Percentiles rank a stretch among this genome's conserved stretches.
Evolutionary conservation across 352 stramenopile genomes (phyloP).

Genomic region (Pythium periplocum): DNA sequence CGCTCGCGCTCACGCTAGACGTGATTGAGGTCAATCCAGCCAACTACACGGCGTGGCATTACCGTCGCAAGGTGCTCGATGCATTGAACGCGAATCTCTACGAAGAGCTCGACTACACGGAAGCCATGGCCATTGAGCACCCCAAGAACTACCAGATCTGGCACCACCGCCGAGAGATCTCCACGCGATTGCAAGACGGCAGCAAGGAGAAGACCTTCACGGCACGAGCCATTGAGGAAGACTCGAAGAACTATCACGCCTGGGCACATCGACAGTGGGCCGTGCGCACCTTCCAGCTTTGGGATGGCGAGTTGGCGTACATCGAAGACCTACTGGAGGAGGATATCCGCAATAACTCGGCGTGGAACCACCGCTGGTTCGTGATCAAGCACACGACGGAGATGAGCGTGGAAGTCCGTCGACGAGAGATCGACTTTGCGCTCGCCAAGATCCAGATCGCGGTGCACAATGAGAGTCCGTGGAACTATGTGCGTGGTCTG

Average conservation of each 20-base stretch:
- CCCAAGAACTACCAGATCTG: slow-evolving; percentile 99
- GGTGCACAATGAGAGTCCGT: slow-evolving; percentile 89
- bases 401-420: slow-evolving; percentile 28
- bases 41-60: slow-evolving; percentile 99
- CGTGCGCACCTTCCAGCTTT: slow-evolving; percentile 84
- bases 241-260: slow-evolving; percentile 99
- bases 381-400: slow-evolving; percentile 56
- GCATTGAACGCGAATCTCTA: slow-evolving; percentile 63
- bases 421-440: slow-evolving; percentile 72
- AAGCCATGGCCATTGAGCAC: slow-evolving; percentile 88
- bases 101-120: slow-evolving; percentile 65
- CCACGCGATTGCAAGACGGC: slow-evolving; percentile 74
- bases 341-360: slow-evolving; percentile 97
- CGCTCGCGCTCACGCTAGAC: slow-evolving; percentile 87
- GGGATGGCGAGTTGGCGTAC: slow-evolving; percentile 91
- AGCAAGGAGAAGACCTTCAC: slow-evolving; percentile 91
- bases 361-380: slow-evolving; percentile 88
- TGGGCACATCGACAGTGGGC: slow-evolving; percentile 97
- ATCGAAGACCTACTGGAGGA: slow-evolving; percentile 83
- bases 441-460: slow-evolving; percentile 59
- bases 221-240: slow-evolving; percentile 87
- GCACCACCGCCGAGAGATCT: slow-evolving; percentile 96
- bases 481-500: slow-evolving; percentile 87
- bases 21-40: slow-evolving; percentile 95
- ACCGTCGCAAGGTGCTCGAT: slow-evolving; percentile 88